Evolutionary conservation across 176 grass and related monocot species (phyloP).

Genomic region (Carex cristatella): DNA sequence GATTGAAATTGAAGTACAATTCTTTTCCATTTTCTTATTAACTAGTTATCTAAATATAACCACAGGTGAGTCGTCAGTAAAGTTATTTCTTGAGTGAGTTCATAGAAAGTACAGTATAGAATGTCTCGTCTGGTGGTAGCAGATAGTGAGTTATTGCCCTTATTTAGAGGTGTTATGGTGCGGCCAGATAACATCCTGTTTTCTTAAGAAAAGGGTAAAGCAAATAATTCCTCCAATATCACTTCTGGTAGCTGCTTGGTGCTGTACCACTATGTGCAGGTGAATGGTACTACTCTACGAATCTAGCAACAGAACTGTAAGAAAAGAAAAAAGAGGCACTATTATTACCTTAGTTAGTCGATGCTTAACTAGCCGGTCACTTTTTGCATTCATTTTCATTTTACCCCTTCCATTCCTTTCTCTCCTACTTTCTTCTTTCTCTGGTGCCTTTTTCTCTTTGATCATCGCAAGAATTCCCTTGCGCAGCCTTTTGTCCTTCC

Average conservation of each 20-base stretch:
- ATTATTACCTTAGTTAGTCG: constrained; percentile 66
- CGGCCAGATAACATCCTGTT: too few species aligned
- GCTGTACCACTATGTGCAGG: background rate
- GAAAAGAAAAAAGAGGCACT: background rate
- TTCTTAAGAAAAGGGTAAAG: background rate
- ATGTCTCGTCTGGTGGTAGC: background rate
- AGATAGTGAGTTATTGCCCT: background rate
- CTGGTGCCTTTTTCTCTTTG: constrained; percentile 25
- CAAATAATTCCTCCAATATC: background rate
- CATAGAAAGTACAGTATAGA: background rate
- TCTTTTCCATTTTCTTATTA: background rate
- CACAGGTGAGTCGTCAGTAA: background rate
- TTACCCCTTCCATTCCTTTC: constrained; percentile 17
- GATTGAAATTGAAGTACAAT: background rate
- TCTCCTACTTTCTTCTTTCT: constrained; percentile 22
- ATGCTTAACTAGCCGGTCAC: constrained; percentile 35
- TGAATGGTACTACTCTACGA: background rate
- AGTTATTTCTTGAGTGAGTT: background rate
- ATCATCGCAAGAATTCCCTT: constrained; percentile 19
- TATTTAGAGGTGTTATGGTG: background rate
- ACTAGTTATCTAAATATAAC: background rate
- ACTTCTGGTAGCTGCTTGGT: background rate
- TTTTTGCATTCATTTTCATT: constrained; percentile 38
- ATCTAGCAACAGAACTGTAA: background rate
- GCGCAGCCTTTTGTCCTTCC: background rate